Base-by-base conservation (phyloP, 441 rosid species). In the Populus hybrid region DNA sequence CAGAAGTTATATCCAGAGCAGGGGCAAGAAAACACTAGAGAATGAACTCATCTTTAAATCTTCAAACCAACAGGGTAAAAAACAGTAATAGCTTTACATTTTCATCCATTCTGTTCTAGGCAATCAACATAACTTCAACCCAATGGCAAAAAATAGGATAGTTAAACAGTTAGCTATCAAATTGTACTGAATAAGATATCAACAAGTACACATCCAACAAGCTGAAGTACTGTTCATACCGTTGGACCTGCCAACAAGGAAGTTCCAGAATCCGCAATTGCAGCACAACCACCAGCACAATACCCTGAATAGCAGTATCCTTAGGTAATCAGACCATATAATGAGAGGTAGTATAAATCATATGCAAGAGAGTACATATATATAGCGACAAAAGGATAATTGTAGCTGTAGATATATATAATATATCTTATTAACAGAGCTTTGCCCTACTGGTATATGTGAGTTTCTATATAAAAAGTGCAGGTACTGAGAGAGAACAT, bases 201-300 rank as follows among this genome's bases (percentile, higher is more conserved):
- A n/a, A 61, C 71, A 67, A n/a, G 12, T 3, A 10, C 9, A 2
- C 6, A 18, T 8, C 4, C 23, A 16, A 57, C 65, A 46, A 4
- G 63, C 57, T n/a, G 12, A 71, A 65, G 64, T 20, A 10, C 30
- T 50, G 59, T 73, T 75, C 83, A 8, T 82, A 94, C 98, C 77
- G 92, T 89, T 63, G 98, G 98, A 73, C 98, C 94, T 11, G 94
- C 88, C 85, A 94, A 76, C 87, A 94, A 79, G 28, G 98, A 94
- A 77, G 98, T 94, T 76, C 98, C 95, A 9, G 97, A 94, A 84
- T 94, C 95, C 46, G 92, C 93, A 76, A 94, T 88, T 20, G 94
- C 95, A 1, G 89, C 69, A 83, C 98, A 94, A 40, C 95, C 89
- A 69, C 85, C 67, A 8, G 73, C 77, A 75, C 98, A 94, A 85